Percentiles rank a stretch among this genome's conserved stretches.
These are phyloP conservation scores for Mucor velutinosus DNA, from an alignment of 371 early-diverging fungal genomes.

Conservation along the genomic window DNA sequence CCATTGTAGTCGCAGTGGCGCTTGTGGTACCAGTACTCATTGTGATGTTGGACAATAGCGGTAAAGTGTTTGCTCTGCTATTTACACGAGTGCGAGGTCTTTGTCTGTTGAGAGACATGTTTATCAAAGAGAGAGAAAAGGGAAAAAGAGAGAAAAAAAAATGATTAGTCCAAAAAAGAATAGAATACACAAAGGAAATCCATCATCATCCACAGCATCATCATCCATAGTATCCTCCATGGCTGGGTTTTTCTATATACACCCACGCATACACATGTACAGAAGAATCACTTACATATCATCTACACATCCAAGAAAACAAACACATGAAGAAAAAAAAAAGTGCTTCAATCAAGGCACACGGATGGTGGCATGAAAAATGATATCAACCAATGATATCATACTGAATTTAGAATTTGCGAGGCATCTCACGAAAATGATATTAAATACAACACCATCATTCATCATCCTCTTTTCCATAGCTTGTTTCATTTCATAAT, in stretches of 20 bases:
- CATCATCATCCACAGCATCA: background rate
- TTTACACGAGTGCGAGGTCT: conserved; percentile 10
- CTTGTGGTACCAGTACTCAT: conserved; percentile 1
- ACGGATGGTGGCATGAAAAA: background rate
- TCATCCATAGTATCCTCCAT: background rate
- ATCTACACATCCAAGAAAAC: background rate
- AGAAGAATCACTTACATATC: background rate
- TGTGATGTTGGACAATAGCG: conserved; percentile 14
- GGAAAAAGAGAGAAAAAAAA: background rate
- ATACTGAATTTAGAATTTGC: background rate
- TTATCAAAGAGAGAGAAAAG: background rate
- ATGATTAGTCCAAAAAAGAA: conserved; percentile 4
- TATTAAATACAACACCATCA: background rate
- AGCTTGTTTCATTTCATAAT: background rate
- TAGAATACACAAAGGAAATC: background rate
- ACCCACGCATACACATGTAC: background rate
- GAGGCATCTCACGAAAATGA: background rate
- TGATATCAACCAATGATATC: conserved; percentile 9
- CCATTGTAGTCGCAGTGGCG: background rate
- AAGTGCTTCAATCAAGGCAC: background rate
- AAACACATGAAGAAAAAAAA: background rate
- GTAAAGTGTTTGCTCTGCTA: conserved; percentile 15
- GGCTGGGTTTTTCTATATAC: background rate
- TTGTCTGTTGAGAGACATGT: conserved; percentile 25
- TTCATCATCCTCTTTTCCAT: background rate